Conservation (phyloP, 2,329 filamentous ascomycete genomes). For the Beauveria pseudobassiana region DNA sequence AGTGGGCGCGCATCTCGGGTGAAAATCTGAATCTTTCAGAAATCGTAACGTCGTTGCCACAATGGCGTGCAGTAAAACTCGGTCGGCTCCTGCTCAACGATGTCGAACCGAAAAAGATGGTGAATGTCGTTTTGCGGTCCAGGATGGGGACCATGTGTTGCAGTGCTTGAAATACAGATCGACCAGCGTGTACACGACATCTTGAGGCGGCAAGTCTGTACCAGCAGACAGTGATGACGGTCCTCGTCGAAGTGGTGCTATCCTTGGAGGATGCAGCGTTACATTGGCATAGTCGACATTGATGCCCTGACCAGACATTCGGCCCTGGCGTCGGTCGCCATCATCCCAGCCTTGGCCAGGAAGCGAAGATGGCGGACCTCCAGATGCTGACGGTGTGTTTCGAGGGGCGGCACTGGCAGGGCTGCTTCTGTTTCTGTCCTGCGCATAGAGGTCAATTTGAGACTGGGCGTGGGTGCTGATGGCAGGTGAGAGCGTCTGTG, state of each 20-base stretch:
- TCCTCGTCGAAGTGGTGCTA: slow-evolving; percentile 15
- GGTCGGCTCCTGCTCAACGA: slow-evolving; percentile 30
- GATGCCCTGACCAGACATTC: neutral
- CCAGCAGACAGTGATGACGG: slow-evolving; percentile 29
- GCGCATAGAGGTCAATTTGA: slow-evolving; percentile 21
- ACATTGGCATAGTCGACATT: neutral
- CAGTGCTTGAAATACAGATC: slow-evolving; percentile 58
- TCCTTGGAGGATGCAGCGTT: neutral
- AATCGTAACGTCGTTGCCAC: slow-evolving; percentile 36
- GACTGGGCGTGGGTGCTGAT: slow-evolving; percentile 28
- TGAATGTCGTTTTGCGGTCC: slow-evolving; percentile 34
- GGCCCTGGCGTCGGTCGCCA: slow-evolving; percentile 1
- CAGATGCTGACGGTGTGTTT: slow-evolving; percentile 4
- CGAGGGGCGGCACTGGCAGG: slow-evolving; percentile 12
- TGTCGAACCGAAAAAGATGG: slow-evolving; percentile 33
- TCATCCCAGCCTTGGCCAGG: slow-evolving; percentile 7
- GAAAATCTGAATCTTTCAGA: slow-evolving; percentile 31
- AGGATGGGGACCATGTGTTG: slow-evolving; percentile 49
- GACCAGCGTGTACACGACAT: slow-evolving; percentile 51
- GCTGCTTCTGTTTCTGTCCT: slow-evolving; percentile 17
- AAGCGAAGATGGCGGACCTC: slow-evolving; percentile 8
- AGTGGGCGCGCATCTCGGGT: slow-evolving; percentile 29
- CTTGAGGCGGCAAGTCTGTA: slow-evolving; percentile 49
- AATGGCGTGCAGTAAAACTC: slow-evolving; percentile 36
- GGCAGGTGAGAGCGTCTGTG: slow-evolving; percentile 25